phyloP scores from a whole-genome alignment of 768 basidiomycete species.

The Hericium alpestre region DNA sequence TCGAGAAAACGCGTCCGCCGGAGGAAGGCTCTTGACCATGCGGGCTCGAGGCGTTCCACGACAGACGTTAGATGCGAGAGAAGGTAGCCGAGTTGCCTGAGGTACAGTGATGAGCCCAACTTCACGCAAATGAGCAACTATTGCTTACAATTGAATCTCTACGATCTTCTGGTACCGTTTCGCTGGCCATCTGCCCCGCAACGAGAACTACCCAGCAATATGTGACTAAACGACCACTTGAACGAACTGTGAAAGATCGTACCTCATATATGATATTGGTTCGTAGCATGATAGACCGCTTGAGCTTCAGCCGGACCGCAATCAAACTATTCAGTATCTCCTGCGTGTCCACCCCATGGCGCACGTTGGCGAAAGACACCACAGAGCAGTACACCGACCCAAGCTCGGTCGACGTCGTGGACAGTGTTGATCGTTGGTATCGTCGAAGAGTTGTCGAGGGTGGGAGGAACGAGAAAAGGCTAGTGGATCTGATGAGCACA shows the following conservation, averaged over 20 bases:
- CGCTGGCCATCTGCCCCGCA: constrained; percentile 73
- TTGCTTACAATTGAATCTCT: constrained; percentile 54
- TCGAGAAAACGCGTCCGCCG: constrained; percentile 67
- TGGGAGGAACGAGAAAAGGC: constrained; percentile 63
- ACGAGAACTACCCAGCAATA: constrained; percentile 43
- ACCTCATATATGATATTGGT: constrained; percentile 63
- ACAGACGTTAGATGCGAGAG: constrained; percentile 69
- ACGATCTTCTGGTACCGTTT: constrained; percentile 61
- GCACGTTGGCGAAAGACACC: constrained; percentile 58
- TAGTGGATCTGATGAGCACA: constrained; percentile 14
- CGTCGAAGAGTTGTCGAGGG: constrained; percentile 64
- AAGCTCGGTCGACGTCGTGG: constrained; percentile 56
- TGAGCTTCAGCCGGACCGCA: constrained; percentile 66
- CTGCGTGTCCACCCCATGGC: constrained; percentile 36
- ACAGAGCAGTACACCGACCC: constrained; percentile 69
- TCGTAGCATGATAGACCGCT: constrained; percentile 43
- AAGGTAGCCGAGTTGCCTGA: constrained; percentile 56
- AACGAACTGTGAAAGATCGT: constrained; percentile 3
- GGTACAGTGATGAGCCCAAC: constrained; percentile 1
- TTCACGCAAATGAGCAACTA: neutral
- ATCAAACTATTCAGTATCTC: constrained; percentile 56
- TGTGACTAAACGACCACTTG: neutral
- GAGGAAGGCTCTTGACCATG: constrained; percentile 72
- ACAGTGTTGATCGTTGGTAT: constrained; percentile 61
- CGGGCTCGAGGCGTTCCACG: constrained; percentile 58